These are phyloP conservation scores for Acer negundo DNA, from an alignment of 345 rosid genomes.

Conservation along the genomic window DNA sequence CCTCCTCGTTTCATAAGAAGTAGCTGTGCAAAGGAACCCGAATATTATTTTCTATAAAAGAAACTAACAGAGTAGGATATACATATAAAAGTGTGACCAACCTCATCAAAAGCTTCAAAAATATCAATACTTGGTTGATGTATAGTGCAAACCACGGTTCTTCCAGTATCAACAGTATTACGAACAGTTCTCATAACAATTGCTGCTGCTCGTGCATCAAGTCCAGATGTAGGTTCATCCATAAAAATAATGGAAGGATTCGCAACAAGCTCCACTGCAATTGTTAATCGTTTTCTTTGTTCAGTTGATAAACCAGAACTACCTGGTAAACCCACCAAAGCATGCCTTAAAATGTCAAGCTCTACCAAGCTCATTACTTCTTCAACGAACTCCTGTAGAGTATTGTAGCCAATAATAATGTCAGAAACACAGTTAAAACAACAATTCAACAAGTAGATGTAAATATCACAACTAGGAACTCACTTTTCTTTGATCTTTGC, in stretches of 20 bases:
- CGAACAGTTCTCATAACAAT: conserved; percentile 61
- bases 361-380: conserved; percentile 92
- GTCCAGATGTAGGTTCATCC: conserved; percentile 67
- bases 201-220: conserved; percentile 66
- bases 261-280: conserved; percentile 96
- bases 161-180: conserved; percentile 56
- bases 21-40: conserved; percentile 35
- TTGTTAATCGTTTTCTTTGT: conserved; percentile 89
- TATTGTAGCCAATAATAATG: conserved; percentile 2
- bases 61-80: not conserved
- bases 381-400: conserved; percentile 85
- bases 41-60: conserved; percentile 7
- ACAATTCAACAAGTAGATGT: conserved; percentile 10
- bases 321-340: conserved; percentile 88
- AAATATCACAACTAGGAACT: conserved; percentile 23
- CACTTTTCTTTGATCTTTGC: conserved; percentile 59
- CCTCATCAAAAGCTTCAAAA: conserved; percentile 73
- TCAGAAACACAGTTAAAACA: conserved; percentile 7
- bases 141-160: conserved; percentile 64
- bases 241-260: conserved; percentile 66
- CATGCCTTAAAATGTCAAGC: conserved; percentile 67
- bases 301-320: conserved; percentile 88
- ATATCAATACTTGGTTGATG: conserved; percentile 66
- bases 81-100: conserved; percentile 26
- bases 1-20: conserved; percentile 64